Percentiles rank a stretch among this genome's conserved stretches.
Conservation (phyloP, 768 basidiomycete genomes). For the Cyathus striatus region DNA sequence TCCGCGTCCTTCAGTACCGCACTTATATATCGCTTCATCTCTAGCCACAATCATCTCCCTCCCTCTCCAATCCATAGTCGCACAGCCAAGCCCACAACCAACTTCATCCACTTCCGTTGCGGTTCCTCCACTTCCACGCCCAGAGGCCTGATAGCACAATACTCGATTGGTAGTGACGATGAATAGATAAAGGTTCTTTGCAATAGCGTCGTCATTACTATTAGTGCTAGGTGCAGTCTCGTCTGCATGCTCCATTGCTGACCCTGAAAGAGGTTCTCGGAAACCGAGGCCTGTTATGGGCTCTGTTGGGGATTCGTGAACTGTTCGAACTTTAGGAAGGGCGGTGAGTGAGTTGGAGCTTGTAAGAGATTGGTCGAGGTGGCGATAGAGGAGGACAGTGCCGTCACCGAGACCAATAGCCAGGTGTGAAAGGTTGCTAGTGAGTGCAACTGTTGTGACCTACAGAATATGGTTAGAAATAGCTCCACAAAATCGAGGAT, state of each 20-base stretch:
- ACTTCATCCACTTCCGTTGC: conserved; percentile 79
- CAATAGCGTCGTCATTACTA: too few relatives aligned
- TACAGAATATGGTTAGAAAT: conserved; percentile 18
- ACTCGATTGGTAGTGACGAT: conserved; percentile 87
- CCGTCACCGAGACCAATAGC: conserved; percentile 95
- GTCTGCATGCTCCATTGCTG: too few relatives aligned
- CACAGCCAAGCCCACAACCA: conserved; percentile 82
- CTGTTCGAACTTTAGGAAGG: conserved; percentile 79
- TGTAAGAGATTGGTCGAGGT: conserved; percentile 85
- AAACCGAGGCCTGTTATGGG: conserved; percentile 94
- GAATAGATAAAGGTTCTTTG: conserved; percentile 65
- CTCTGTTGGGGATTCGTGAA: conserved; percentile 82
- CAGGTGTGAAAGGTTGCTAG: conserved; percentile 74
- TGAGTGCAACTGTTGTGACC: conserved; percentile 79
- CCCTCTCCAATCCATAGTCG: conserved; percentile 70
- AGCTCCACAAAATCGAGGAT: background rate
- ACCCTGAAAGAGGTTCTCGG: conserved; percentile 65
- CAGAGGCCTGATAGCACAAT: conserved; percentile 69
- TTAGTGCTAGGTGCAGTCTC: conserved; percentile 32
- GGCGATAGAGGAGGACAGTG: conserved; percentile 85
- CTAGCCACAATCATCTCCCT: conserved; percentile 78
- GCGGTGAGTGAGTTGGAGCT: conserved; percentile 64
- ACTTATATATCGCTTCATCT: conserved; percentile 89
- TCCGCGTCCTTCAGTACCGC: conserved; percentile 75
- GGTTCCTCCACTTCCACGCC: conserved; percentile 60